Base-by-base conservation (phyloP, 169 alveolate genomes). In the Cryptosporidium xiaoi region DNA sequence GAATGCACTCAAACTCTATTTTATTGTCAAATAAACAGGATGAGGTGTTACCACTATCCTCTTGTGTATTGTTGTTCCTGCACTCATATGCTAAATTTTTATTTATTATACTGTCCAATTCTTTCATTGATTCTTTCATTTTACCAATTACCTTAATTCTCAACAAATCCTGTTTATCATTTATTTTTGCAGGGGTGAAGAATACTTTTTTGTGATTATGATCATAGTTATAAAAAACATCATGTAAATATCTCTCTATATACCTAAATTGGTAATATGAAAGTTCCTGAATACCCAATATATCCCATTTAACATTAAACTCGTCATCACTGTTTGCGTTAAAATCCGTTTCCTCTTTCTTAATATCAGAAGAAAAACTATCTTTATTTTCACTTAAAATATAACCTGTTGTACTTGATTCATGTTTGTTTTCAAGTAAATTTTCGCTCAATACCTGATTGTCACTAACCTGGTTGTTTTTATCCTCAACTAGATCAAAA, bases 151-250 rank as follows among this genome's bases (percentile, higher is more conserved):
- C 33, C 16, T 71, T 58, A 16, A 71, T 34, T n/a, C 50, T 56
- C 10, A 4, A 56, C 12, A 36, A 7, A 36, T 71, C 53, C 53
- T 44, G 84, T 36, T 71, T 46, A 44, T 68, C 40, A 53, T 56
- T 71, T 18, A 56, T 53, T 34, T 33, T 71, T 5, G 69, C 84
- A 5, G 69, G 67, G n/a, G 71, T 71, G 36, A 71, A 71, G n/a
- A 71, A 58, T n/a, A 71, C 60, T 65, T 58, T 71, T 18, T 71
- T 71, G 27, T 71, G 84, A 51, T 51, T 71, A n/a, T 53, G 69
- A 58, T 71, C 84, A 27, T 71, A 71, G 46, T 71, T 71, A 40
- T 36, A 71, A 33, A 56, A 71, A 1, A 71, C 84, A 71, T 71
- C 69, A 7, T 56, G 71, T 15, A 71, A 65, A 71, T 56, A 71